phyloP scores from a whole-genome alignment of 495 filamentous ascomycete species.

The Lasiosphaeris hirsuta region DNA sequence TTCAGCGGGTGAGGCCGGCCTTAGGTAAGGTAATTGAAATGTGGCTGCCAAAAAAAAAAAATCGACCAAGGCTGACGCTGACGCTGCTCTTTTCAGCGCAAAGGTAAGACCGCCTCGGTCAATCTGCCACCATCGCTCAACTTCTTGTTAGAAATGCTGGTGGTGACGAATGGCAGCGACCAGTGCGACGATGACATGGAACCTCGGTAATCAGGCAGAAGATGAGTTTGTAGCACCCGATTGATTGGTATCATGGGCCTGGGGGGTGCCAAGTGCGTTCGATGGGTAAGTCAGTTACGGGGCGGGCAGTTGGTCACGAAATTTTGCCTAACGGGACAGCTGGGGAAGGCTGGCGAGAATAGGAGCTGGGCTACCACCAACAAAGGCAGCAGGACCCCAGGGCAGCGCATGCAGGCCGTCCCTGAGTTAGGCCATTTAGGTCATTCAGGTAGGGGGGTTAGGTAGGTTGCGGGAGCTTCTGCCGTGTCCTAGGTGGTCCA shows the following conservation, averaged over 20 bases:
- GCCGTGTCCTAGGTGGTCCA: too few species aligned
- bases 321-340: neutral
- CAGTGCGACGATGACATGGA: neutral
- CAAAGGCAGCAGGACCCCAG: neutral
- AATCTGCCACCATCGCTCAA: constrained; percentile 3
- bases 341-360: neutral
- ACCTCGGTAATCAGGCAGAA: neutral
- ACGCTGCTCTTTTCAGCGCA: too few species aligned
- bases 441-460: too few species aligned
- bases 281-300: neutral
- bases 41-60: neutral
- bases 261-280: neutral
- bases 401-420: neutral
- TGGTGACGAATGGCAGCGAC: neutral
- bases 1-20: constrained; percentile 8
- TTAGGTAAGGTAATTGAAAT: constrained; percentile 2
- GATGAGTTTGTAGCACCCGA: constrained; percentile 2
- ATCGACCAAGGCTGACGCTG: too few species aligned
- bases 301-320: neutral
- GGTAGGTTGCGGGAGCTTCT: too few species aligned
- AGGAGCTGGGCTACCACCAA: neutral
- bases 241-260: neutral
- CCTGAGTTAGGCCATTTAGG: neutral
- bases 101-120: too few species aligned
- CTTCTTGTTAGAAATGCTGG: neutral